Conservation (phyloP, 2,329 filamentous ascomycete species). For the Penicillium sp. region DNA sequence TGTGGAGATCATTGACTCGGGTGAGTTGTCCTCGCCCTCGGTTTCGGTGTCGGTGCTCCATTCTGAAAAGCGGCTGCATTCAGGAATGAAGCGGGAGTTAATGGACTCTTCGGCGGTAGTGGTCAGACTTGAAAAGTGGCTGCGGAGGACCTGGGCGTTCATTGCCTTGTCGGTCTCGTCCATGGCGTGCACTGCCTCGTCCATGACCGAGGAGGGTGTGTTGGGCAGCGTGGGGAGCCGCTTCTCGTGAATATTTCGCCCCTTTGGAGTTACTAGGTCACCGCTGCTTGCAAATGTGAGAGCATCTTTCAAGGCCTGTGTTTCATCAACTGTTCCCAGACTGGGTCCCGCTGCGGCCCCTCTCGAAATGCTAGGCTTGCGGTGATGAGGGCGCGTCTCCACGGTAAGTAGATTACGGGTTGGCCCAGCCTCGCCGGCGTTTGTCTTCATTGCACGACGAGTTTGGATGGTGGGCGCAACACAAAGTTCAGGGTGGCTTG, state of each 20-base stretch:
- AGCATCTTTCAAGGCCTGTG: slow-evolving; percentile 13
- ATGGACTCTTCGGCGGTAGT: slow-evolving; percentile 33
- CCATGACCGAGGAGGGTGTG: slow-evolving; percentile 49
- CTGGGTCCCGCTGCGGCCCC: slow-evolving; percentile 14
- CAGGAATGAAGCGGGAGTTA: slow-evolving; percentile 29
- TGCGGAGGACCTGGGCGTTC: slow-evolving; percentile 38
- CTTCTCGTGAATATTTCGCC: slow-evolving; percentile 38
- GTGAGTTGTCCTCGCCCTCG: slow-evolving; percentile 35
- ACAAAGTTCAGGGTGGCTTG: slow-evolving; percentile 8
- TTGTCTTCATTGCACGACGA: slow-evolving; percentile 40
- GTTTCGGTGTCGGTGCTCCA: slow-evolving; percentile 41
- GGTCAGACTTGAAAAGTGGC: slow-evolving; percentile 47
- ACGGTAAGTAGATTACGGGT: slow-evolving; percentile 33
- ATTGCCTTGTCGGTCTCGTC: slow-evolving; percentile 36
- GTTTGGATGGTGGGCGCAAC: slow-evolving; percentile 37
- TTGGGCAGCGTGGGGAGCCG: slow-evolving; percentile 50
- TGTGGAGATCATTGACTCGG: slow-evolving; percentile 40
- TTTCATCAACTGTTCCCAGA: slow-evolving; percentile 17
- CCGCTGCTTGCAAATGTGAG: slow-evolving; percentile 14
- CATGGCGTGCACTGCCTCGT: slow-evolving; percentile 41
- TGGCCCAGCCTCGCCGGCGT: slow-evolving; percentile 28
- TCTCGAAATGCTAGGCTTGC: slow-evolving; percentile 9
- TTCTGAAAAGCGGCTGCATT: slow-evolving; percentile 44
- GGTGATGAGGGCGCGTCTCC: slow-evolving; percentile 24
- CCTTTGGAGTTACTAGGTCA: slow-evolving; percentile 30